phyloP scores from a whole-genome alignment of 371 early-diverging fungal genomes.

The Circinella minor region DNA sequence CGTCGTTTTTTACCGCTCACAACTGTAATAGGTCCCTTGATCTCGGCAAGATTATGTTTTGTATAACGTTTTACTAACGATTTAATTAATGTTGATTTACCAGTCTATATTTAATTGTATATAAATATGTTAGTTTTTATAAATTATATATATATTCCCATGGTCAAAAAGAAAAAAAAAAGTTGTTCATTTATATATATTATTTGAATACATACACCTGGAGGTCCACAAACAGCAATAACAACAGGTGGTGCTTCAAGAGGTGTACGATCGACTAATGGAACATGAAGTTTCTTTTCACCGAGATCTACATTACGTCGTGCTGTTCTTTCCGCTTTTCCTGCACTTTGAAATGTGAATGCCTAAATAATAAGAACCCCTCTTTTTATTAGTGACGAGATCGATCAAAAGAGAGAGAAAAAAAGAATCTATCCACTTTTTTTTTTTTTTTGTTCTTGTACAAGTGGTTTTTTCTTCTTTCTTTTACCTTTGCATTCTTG shows the following conservation, averaged over 20 bases:
- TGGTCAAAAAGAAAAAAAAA: background rate
- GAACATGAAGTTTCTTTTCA: slow-evolving; percentile 95
- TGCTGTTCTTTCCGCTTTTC: slow-evolving; percentile 77
- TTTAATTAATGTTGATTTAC: slow-evolving; percentile 94
- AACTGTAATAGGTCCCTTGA: slow-evolving; percentile 96
- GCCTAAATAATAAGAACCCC: slow-evolving; percentile 55
- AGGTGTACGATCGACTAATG: slow-evolving; percentile 94
- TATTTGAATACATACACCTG: slow-evolving; percentile 64
- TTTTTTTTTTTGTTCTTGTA: background rate
- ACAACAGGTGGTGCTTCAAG: slow-evolving; percentile 91
- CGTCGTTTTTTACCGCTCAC: slow-evolving; percentile 94
- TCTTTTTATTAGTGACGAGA: background rate
- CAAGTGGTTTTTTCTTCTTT: slow-evolving; percentile 61
- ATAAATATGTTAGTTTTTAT: background rate
- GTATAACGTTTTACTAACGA: slow-evolving; percentile 96
- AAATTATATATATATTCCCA: too few species aligned
- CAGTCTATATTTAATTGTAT: slow-evolving; percentile 56
- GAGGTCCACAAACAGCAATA: slow-evolving; percentile 96
- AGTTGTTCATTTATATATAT: too few species aligned
- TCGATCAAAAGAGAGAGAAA: too few species aligned
- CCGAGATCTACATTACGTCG: slow-evolving; percentile 87
- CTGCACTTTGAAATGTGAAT: slow-evolving; percentile 82
- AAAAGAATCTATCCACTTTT: background rate
- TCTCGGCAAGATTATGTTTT: slow-evolving; percentile 88
- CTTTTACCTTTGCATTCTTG: slow-evolving; percentile 89